phyloP scores from a whole-genome alignment of 805 yeast species.

The Zygotorulaspora florentina region DNA sequence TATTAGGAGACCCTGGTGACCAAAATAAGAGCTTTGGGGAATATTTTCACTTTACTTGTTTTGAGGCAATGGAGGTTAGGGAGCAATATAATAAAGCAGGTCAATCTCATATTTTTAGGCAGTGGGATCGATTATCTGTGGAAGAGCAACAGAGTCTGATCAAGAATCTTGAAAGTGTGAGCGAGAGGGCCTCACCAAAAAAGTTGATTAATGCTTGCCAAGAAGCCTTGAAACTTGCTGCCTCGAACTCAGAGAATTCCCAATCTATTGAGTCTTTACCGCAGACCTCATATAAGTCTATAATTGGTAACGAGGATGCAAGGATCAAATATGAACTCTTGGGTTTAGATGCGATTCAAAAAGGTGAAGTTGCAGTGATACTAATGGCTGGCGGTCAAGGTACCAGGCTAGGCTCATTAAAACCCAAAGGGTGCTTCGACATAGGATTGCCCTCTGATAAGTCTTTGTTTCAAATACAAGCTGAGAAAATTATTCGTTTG shows the following conservation, averaged over 20 bases:
- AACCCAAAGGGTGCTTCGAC: constrained; percentile 92
- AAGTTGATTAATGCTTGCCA: constrained; percentile 38
- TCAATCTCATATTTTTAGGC: constrained; percentile 51
- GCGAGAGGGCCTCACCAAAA: constrained; percentile 18
- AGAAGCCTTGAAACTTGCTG: constrained; percentile 42
- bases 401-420: constrained; percentile 82
- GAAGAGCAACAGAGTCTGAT: constrained; percentile 38
- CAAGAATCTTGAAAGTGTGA: constrained; percentile 27
- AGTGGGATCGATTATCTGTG: constrained; percentile 39
- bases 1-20: not conserved
- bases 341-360: constrained; percentile 67
- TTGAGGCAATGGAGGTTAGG: constrained; percentile 15
- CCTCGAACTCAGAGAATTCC: constrained; percentile 23
- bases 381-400: constrained; percentile 99
- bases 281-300: constrained; percentile 47
- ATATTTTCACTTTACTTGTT: not conserved
- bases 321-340: constrained; percentile 41
- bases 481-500: constrained; percentile 70
- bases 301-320: constrained; percentile 32
- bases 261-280: constrained; percentile 49
- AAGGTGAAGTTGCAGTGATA: constrained; percentile 79
- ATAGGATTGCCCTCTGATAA: constrained; percentile 80
- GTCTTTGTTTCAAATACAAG: constrained; percentile 87
- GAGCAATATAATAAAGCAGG: constrained; percentile 42
- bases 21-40: not conserved